Conservation (phyloP, 192 early-diverging fungal species). For the Coemansia sp. region DNA sequence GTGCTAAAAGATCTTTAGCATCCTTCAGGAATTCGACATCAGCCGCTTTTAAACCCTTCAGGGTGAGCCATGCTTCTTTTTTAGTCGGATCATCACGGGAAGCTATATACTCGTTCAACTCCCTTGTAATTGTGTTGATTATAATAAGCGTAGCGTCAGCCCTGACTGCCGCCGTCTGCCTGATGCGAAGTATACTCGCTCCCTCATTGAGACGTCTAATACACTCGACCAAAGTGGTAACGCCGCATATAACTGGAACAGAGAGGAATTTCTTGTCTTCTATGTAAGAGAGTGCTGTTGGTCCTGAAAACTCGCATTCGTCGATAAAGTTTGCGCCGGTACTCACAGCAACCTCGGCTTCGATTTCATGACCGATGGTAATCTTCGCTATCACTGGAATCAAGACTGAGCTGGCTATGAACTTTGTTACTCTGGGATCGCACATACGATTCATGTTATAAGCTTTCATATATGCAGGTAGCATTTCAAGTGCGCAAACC, state of each 20-base stretch:
- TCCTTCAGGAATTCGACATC: not conserved
- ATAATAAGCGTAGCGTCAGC: not conserved
- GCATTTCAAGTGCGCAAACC: constrained; percentile 93
- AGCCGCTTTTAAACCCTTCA: not conserved
- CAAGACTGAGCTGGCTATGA: constrained; percentile 85
- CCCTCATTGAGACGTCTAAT: not conserved
- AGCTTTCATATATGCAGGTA: constrained; percentile 83
- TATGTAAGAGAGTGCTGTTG: not conserved
- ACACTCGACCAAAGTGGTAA: not conserved
- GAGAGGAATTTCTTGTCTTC: not conserved
- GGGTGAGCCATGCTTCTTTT: not conserved
- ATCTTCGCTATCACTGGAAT: constrained; percentile 98
- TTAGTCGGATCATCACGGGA: not conserved
- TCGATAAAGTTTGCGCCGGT: constrained; percentile 7
- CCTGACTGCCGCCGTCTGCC: not conserved
- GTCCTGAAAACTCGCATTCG: constrained; percentile 15
- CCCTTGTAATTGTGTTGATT: not conserved
- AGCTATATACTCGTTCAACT: not conserved
- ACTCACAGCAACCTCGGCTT: constrained; percentile 63
- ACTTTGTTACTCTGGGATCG: constrained; percentile 91
- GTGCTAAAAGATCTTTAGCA: not conserved
- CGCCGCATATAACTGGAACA: not conserved
- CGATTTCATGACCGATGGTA: constrained; percentile 94
- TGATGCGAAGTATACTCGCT: not conserved
- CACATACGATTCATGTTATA: constrained; percentile 93